Evolutionary conservation across 1,284 basidiomycete species (phyloP).

Genomic region (Exobasidium rhododendri): DNA sequence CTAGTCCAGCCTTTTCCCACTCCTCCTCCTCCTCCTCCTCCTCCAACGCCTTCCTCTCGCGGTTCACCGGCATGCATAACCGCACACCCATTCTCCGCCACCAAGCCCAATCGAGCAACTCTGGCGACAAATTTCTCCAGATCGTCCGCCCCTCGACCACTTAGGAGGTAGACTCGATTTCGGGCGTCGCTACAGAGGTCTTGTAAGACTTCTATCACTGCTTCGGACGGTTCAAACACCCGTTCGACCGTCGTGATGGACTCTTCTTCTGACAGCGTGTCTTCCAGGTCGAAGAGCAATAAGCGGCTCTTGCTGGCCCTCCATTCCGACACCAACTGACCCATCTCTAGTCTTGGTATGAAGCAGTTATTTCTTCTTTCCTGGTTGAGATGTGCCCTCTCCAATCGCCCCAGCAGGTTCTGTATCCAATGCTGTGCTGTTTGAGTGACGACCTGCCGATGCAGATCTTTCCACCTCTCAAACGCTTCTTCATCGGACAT

Average conservation of each 20-base stretch:
- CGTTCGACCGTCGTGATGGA: conserved; percentile 13
- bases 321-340: conserved; percentile 57
- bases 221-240: conserved; percentile 61
- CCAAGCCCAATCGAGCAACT: conserved; percentile 70
- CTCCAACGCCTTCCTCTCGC: conserved; percentile 29
- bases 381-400: conserved; percentile 48
- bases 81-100: conserved; percentile 83
- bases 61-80: conserved; percentile 62
- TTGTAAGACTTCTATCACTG: conserved; percentile 64
- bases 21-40: not conserved
- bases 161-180: conserved; percentile 79
- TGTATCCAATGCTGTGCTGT: conserved; percentile 79
- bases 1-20: conserved; percentile 64
- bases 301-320: conserved; percentile 62
- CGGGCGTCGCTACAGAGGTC: conserved; percentile 64
- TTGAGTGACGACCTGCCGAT: conserved; percentile 80
- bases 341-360: conserved; percentile 49
- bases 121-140: conserved; percentile 65
- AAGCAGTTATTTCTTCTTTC: conserved; percentile 44
- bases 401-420: conserved; percentile 63
- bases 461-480: conserved; percentile 78
- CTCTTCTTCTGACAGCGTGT: conserved; percentile 63
- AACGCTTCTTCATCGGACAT: conserved; percentile 71
- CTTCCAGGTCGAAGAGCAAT: conserved; percentile 75
- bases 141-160: conserved; percentile 67